These are phyloP conservation scores for Ensete glaucum DNA, from an alignment of 176 grass and related monocot species.

Conservation along the genomic window DNA sequence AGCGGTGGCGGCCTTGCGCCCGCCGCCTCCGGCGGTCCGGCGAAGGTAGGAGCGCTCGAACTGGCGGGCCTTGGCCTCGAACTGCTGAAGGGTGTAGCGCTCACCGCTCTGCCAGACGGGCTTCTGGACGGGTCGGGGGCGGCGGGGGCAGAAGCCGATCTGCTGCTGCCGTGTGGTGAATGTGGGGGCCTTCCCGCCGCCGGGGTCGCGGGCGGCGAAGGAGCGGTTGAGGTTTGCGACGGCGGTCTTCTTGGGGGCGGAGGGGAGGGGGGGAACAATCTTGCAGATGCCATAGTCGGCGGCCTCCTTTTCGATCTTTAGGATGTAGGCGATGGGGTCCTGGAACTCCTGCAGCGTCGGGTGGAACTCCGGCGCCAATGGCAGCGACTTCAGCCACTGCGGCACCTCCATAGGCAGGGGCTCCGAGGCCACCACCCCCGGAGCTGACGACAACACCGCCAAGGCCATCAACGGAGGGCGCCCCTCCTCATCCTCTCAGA, in stretches of 20 bases:
- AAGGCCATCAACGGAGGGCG: neutral
- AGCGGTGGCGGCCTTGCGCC: conserved; percentile 20
- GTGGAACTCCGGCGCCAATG: conserved; percentile 80
- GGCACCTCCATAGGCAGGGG: conserved; percentile 26
- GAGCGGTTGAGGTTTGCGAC: conserved; percentile 77
- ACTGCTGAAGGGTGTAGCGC: conserved; percentile 71
- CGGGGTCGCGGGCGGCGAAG: conserved; percentile 54
- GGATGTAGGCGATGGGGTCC: conserved; percentile 76
- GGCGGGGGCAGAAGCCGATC: conserved; percentile 55
- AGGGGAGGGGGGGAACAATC: conserved; percentile 57
- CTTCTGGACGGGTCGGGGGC: conserved; percentile 43
- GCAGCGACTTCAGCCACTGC: conserved; percentile 62
- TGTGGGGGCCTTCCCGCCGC: conserved; percentile 22
- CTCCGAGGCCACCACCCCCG: conserved; percentile 10
- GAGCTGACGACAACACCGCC: neutral
- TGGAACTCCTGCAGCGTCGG: conserved; percentile 67
- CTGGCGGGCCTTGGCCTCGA: conserved; percentile 46
- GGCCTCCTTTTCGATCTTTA: conserved; percentile 66
- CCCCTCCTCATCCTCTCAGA: neutral
- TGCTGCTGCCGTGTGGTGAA: conserved; percentile 86
- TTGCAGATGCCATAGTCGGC: conserved; percentile 79
- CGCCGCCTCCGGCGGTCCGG: neutral
- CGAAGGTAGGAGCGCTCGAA: conserved; percentile 24
- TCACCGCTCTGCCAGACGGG: conserved; percentile 54
- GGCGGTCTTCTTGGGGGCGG: conserved; percentile 53